Conservation (phyloP, 768 basidiomycete genomes). For the Lactarius hengduanensis region DNA sequence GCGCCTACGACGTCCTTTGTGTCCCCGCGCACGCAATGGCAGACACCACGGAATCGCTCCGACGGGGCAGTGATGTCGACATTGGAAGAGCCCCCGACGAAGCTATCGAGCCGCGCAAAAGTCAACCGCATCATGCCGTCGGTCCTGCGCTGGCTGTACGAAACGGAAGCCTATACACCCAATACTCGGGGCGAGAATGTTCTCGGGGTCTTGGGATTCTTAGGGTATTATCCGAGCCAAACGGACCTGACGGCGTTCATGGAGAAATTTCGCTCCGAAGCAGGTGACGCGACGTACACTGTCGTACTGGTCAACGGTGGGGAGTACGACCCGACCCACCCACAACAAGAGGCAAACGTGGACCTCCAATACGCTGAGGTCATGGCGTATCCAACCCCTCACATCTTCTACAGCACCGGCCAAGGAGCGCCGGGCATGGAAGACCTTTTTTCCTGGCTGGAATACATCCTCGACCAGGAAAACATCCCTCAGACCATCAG, state of each 20-base stretch:
- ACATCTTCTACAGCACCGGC: neutral
- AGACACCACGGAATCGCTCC: neutral
- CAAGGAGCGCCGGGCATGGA: neutral
- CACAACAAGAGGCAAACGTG: neutral
- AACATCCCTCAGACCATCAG: neutral
- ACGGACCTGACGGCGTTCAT: neutral
- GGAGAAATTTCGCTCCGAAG: neutral
- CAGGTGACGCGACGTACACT: neutral
- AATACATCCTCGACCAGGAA: neutral
- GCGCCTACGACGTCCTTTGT: neutral
- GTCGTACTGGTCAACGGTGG: neutral
- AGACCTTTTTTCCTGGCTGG: neutral
- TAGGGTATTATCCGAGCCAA: neutral
- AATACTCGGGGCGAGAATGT: neutral
- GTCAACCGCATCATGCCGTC: neutral
- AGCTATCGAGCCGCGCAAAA: neutral
- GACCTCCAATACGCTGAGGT: neutral
- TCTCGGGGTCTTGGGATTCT: neutral
- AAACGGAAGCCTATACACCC: neutral
- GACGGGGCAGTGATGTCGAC: neutral
- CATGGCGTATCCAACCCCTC: neutral
- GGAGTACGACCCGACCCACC: neutral
- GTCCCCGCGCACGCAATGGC: neutral
- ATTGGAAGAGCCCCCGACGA: neutral
- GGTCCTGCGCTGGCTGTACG: neutral